These are phyloP conservation scores for Arthrinium puccinioides DNA, from an alignment of 2,329 filamentous ascomycete species.

Conservation along the genomic window DNA sequence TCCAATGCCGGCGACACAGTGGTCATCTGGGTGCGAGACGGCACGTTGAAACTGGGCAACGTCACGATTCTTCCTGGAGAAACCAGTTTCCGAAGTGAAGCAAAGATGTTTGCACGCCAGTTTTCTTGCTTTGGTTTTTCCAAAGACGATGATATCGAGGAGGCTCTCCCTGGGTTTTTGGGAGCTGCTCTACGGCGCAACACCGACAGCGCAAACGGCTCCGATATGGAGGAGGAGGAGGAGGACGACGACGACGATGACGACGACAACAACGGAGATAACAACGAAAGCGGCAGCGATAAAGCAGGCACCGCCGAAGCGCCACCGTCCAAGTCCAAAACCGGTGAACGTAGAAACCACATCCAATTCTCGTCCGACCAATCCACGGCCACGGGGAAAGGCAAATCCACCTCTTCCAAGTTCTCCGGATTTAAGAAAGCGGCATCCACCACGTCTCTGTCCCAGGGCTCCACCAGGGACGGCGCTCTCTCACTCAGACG, in stretches of 20 bases:
- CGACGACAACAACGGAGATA: constrained; percentile 9
- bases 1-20: constrained; percentile 80
- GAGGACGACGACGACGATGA: constrained; percentile 12
- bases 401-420: not conserved
- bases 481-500: constrained; percentile 1
- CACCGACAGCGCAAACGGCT: constrained; percentile 11
- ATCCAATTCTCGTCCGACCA: too few species aligned
- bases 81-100: constrained; percentile 34
- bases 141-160: constrained; percentile 25
- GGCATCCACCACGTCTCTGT: not conserved
- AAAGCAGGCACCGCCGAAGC: not conserved
- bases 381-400: not conserved
- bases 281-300: constrained; percentile 10
- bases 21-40: constrained; percentile 52
- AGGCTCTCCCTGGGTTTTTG: constrained; percentile 33
- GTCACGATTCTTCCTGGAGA: constrained; percentile 56
- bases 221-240: constrained; percentile 13
- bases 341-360: too few species aligned
- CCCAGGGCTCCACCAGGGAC: not conserved
- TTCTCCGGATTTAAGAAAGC: not conserved
- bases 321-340: not conserved
- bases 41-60: constrained; percentile 48
- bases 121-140: constrained; percentile 38
- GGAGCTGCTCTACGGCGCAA: constrained; percentile 20
- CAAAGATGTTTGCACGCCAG: constrained; percentile 34